These are phyloP conservation scores for Euptelea pleiosperma DNA, from an alignment of 164 flowering plant species.

Conservation along the genomic window DNA sequence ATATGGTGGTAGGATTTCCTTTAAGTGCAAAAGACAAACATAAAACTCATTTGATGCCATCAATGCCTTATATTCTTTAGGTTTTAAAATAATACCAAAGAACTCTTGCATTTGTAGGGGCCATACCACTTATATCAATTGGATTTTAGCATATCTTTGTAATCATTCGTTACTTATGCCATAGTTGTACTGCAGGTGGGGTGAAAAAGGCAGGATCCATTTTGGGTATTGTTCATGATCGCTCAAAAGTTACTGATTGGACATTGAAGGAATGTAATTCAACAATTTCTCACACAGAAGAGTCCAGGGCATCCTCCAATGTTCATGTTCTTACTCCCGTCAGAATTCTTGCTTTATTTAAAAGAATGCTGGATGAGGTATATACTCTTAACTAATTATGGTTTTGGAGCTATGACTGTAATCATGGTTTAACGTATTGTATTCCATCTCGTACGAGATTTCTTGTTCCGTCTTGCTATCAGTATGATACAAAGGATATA, in stretches of 20 bases:
- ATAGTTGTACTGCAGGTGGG: constrained; percentile 43
- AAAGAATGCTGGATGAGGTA: constrained; percentile 81
- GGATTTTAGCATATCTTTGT: too few relatives aligned
- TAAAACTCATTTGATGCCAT: too few relatives aligned
- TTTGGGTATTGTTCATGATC: constrained; percentile 59
- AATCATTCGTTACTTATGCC: not conserved
- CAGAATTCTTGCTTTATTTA: constrained; percentile 56
- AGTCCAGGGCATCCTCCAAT: constrained; percentile 33
- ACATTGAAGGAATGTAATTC: constrained; percentile 37
- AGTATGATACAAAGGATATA: not conserved
- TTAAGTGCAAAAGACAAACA: too few relatives aligned
- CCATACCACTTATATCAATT: too few relatives aligned
- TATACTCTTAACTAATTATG: not conserved
- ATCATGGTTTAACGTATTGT: too few relatives aligned
- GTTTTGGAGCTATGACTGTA: not conserved
- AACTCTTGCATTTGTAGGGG: too few relatives aligned
- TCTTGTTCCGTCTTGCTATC: not conserved
- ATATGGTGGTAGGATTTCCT: too few relatives aligned
- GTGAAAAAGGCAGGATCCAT: constrained; percentile 50
- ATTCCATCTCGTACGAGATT: too few relatives aligned
- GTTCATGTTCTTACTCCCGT: constrained; percentile 48
- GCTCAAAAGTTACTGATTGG: constrained; percentile 43
- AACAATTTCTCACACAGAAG: constrained; percentile 54
- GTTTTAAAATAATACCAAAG: too few relatives aligned
- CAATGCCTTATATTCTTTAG: too few relatives aligned